A percentile compares a stretch with the other conserved stretches of the same genome.
phyloP scores from a whole-genome alignment of 2,329 filamentous ascomycete genomes.

The Aspergillus pseudonomiae region DNA sequence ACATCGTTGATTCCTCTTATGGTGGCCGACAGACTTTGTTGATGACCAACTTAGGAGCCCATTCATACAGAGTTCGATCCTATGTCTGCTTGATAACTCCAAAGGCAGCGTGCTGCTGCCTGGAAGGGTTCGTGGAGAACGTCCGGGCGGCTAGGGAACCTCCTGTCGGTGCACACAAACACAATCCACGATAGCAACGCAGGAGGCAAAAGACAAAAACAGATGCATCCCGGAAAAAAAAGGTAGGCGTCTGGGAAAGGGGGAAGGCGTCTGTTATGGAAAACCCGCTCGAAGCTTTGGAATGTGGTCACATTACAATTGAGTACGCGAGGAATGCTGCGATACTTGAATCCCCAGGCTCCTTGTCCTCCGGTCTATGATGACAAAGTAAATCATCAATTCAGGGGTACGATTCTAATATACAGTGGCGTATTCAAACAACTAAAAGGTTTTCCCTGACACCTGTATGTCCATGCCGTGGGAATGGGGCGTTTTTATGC shows the following conservation, averaged over 20 bases:
- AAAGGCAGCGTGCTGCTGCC: background rate
- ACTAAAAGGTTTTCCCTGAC: background rate
- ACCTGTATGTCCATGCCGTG: background rate
- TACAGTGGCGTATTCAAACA: background rate
- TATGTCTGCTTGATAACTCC: background rate
- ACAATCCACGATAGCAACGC: conserved; percentile 12
- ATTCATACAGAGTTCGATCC: conserved; percentile 9
- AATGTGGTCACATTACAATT: conserved; percentile 36
- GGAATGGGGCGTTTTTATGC: background rate
- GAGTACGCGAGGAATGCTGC: conserved; percentile 34
- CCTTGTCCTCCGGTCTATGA: conserved; percentile 14
- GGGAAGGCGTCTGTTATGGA: conserved; percentile 35
- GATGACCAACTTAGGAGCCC: background rate
- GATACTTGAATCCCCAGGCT: conserved; percentile 16
- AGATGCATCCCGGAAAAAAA: conserved; percentile 14
- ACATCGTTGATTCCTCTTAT: conserved; percentile 29
- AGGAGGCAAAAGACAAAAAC: conserved; percentile 14
- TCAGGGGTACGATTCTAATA: background rate
- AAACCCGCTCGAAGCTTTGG: conserved; percentile 22
- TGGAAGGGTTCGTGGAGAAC: background rate
- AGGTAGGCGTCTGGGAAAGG: conserved; percentile 17
- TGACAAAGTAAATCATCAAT: background rate
- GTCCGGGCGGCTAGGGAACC: conserved; percentile 9
- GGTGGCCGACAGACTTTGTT: background rate
- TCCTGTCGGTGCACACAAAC: conserved; percentile 12